phyloP scores from a whole-genome alignment of 2,329 filamentous ascomycete species.

The Penicillium frequentans region DNA sequence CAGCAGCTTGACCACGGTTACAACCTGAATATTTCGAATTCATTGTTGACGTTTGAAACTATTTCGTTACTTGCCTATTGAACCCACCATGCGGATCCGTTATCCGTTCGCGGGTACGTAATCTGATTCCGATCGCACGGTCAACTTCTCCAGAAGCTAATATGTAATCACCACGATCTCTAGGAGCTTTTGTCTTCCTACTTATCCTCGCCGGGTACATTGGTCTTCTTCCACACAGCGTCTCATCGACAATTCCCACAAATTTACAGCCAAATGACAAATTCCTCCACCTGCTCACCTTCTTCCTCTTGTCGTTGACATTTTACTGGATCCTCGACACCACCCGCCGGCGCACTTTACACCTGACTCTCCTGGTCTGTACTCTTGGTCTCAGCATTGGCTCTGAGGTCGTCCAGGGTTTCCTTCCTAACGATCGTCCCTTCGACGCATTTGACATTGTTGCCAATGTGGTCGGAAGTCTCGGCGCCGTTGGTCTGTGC shows the following conservation, averaged over 20 bases:
- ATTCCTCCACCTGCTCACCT: constrained; percentile 78
- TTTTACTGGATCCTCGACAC: constrained; percentile 99
- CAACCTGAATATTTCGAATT: neutral
- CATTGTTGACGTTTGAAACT: neutral
- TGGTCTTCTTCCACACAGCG: constrained; percentile 64
- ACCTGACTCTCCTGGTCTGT: constrained; percentile 79
- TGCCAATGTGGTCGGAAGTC: constrained; percentile 80
- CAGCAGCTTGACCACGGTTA: neutral
- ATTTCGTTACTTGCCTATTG: neutral
- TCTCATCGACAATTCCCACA: constrained; percentile 39
- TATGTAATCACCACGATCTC: constrained; percentile 6
- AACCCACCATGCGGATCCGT: constrained; percentile 73
- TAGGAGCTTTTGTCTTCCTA: constrained; percentile 67
- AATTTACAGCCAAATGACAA: constrained; percentile 78
- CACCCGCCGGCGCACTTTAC: constrained; percentile 76
- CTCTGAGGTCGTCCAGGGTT: constrained; percentile 57
- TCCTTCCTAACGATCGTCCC: constrained; percentile 70
- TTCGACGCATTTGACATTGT: constrained; percentile 83
- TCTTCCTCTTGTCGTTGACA: constrained; percentile 77
- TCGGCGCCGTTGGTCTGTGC: constrained; percentile 70
- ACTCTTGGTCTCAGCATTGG: constrained; percentile 61
- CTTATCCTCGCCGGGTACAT: constrained; percentile 74
- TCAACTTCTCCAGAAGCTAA: constrained; percentile 14
- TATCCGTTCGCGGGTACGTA: constrained; percentile 81
- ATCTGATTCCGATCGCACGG: constrained; percentile 1